Evolutionary conservation across 2,329 filamentous ascomycete genomes (phyloP), one percentile per base, ranked within the genome.

Genomic region (Hymenoscyphus fructigenus): DNA sequence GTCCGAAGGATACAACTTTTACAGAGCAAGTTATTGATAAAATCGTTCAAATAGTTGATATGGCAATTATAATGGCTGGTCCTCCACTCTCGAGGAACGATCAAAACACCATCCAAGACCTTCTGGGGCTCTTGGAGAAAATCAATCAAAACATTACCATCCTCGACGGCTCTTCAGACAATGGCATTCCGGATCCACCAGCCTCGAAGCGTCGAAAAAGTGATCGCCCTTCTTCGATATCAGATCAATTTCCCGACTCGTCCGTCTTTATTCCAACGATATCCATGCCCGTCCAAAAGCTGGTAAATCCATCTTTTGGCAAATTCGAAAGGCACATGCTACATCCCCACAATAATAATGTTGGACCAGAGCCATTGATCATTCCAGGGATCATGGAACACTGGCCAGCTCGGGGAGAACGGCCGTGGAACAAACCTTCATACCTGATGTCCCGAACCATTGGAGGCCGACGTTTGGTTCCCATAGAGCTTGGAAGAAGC

Each of bases 401-500:
- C 69, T 98, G 94, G 94, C 92, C 93, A 0, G 93, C 94, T 0
- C 77, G 90, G n/a, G 81, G 80, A 2, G 79, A 82, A 0, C 81
- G 82, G 1, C 85, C 87, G 0, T 99, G 95, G 95, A 82, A 79
- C 9, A 85, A 83, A n/a, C 88, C 88, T 0, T 79, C 80, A 0
- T 97, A 97, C 76, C 86, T 97, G 64, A 81, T 92, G 12, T 82
- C 85, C 12, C 84, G 82, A 63, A 97, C 93, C 0, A 86, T 97
- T 41, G 84, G 82, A 2, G 95, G 95, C 0, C 82, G 88, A 36
- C 84, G 95, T 12, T 83, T 97, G 0, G 91, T 98, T 0, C 94
- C 94, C 0, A 85, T 97, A 2, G 93, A 98, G 76, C 77, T 95
- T 1, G 94, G 95, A 0, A 82, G 91, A 57, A 95, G 90, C 73